Conservation (phyloP, 2,329 filamentous ascomycete species). For the Fusarium robinianum region DNA sequence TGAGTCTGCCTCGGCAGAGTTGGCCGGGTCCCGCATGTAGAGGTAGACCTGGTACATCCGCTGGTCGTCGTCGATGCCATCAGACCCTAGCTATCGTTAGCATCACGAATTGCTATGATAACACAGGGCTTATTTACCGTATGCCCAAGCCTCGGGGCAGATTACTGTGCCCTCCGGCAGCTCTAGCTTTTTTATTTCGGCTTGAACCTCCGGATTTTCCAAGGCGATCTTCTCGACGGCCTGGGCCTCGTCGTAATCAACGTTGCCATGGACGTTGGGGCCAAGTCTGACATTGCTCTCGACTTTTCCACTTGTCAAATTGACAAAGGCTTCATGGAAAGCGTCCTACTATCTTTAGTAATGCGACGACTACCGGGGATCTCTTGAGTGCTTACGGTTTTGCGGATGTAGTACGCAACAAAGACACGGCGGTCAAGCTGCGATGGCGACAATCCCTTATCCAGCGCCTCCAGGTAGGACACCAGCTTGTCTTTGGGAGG, state of each 20-base stretch:
- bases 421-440: slow-evolving; percentile 21
- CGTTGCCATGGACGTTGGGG: slow-evolving; percentile 20
- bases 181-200: slow-evolving; percentile 21
- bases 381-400: slow-evolving; percentile 8
- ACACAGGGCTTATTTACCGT: slow-evolving; percentile 10
- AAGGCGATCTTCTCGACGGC: slow-evolving; percentile 24
- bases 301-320: slow-evolving; percentile 15
- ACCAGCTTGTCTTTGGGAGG: slow-evolving; percentile 22
- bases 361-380: not conserved
- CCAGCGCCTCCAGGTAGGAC: slow-evolving; percentile 18
- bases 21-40: slow-evolving; percentile 23
- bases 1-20: slow-evolving; percentile 24
- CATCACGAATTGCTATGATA: rapidly evolving
- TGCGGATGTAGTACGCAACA: slow-evolving; percentile 25
- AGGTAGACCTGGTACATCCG: slow-evolving; percentile 32
- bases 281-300: slow-evolving; percentile 29
- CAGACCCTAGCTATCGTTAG: slow-evolving; percentile 16
- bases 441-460: slow-evolving; percentile 3
- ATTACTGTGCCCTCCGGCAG: slow-evolving; percentile 25
- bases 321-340: slow-evolving; percentile 26
- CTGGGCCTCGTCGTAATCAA: slow-evolving; percentile 25
- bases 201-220: slow-evolving; percentile 17
- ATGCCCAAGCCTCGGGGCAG: slow-evolving; percentile 28
- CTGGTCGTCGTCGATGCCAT: slow-evolving; percentile 22
- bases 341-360: slow-evolving; percentile 13